Conservation (phyloP, 257 asterid genomes). For the Lycium ferocissimum region DNA sequence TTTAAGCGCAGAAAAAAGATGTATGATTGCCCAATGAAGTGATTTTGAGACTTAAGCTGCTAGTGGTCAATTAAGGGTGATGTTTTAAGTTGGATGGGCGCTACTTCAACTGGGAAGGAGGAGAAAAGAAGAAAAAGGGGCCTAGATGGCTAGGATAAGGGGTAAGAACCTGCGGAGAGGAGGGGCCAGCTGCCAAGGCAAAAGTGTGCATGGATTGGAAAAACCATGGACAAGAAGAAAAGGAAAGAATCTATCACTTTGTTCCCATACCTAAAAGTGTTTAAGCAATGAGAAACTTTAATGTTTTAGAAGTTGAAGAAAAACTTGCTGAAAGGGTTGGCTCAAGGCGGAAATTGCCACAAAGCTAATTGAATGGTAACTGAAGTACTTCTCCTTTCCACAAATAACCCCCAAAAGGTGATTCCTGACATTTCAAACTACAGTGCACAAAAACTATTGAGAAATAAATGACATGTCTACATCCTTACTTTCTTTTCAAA, state of each 20-base stretch:
- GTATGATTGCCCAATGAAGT: background rate
- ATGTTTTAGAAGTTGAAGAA: background rate
- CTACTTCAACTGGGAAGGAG: background rate
- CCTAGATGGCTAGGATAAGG: background rate
- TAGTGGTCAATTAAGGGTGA: background rate
- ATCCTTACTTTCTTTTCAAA: background rate
- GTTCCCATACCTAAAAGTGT: constrained; percentile 5
- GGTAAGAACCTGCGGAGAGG: background rate
- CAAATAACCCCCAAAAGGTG: background rate
- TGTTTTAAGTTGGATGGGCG: background rate
- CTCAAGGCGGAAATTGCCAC: background rate
- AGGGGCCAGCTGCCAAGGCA: background rate
- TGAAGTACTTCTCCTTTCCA: background rate
- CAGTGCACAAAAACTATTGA: background rate
- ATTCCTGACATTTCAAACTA: constrained; percentile 12
- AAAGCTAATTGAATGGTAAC: constrained; percentile 5
- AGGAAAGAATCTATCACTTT: background rate
- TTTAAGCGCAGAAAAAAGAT: background rate
- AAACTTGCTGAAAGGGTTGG: constrained; percentile 10
- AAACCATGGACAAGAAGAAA: constrained; percentile 21
- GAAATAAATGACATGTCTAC: background rate
- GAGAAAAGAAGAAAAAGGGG: background rate
- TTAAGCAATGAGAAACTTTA: background rate
- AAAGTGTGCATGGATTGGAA: constrained; percentile 9
- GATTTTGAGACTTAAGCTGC: background rate